A percentile compares a stretch with the other conserved stretches of the same genome.
Evolutionary conservation across 2,329 filamentous ascomycete genomes (phyloP).

Genomic region (Colletotrichum sidae): DNA sequence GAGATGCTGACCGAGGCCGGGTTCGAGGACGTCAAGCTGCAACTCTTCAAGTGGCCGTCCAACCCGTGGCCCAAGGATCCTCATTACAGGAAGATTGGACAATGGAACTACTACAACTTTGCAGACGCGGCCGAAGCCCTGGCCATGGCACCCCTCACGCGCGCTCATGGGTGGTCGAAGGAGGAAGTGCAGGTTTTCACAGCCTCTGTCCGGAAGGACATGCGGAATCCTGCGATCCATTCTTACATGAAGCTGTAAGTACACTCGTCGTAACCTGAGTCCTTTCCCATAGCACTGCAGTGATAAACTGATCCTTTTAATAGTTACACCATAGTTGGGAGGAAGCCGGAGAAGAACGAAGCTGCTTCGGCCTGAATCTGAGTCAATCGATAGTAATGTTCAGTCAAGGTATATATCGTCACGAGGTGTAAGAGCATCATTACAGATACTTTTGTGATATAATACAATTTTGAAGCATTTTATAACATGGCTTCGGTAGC

Average conservation of each 20-base stretch:
- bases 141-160: conserved; percentile 47
- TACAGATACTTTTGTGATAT: no score
- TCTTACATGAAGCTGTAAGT: conserved; percentile 45
- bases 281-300: not conserved
- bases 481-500: no score
- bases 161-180: conserved; percentile 43
- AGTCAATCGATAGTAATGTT: no score
- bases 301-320: not conserved
- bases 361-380: not conserved
- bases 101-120: conserved; percentile 41
- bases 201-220: conserved; percentile 45
- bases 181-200: conserved; percentile 47
- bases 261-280: not conserved
- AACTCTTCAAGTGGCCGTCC: conserved; percentile 44
- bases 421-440: no score
- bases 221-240: conserved; percentile 45
- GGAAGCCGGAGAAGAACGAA: not conserved
- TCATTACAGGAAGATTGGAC: conserved; percentile 45
- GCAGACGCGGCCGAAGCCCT: conserved; percentile 47
- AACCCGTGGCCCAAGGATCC: conserved; percentile 47
- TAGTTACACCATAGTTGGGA: conserved; percentile 2
- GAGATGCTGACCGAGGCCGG: conserved; percentile 42
- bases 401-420: no score
- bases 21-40: conserved; percentile 46
- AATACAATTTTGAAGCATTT: no score